Base-by-base conservation (phyloP, 305 asterid genomes). In the Nicotiana rustica region DNA sequence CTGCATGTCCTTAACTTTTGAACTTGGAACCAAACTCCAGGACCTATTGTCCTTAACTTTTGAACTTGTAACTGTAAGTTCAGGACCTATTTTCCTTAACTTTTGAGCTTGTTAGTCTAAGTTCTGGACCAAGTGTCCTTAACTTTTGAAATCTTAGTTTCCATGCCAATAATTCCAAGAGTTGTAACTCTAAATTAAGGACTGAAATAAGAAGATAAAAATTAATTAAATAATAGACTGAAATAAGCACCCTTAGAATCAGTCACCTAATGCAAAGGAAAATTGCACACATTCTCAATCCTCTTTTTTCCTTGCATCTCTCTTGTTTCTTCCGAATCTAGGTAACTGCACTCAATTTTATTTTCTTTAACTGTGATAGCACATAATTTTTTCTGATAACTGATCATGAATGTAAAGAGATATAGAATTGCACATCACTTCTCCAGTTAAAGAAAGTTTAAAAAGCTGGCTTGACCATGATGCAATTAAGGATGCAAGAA, bases 211-310 rank as follows among this genome's bases (percentile, higher is more conserved):
- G 38, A 31, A 52, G 10, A 52, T 2, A 12, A 65, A 76, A 25
- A 76, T 31, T 15, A 76, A 61, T 9, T 33, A 76, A 55, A 29
- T 10, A 55, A 8, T 29, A 29, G 13, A 76, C 9, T 76, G 66
- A 76, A 76, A 55, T 14, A 75, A 52, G 80, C 47, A 75, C 80
- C 80, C 55, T 29, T 55, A 31, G 49, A 76, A 55, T 29, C 29
- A 29, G 49, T 29, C 61, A 15, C 31, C 80, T 73, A 55, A 14
- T 21, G 1, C 29, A 31, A 31, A 29, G n/a, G 8, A 41, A 52
- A 29, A 25, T 17, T 29, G 9, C 12, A 64, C 18, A 25, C 69
- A 64, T 52, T 76, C 56, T 47, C 47, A 55, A n/a, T 52, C 80
- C 79, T 73, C 17, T 52, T 52, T 75, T 4, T 29, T 29, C 65